These are phyloP conservation scores for Pisolithus albus DNA, from an alignment of 768 basidiomycete genomes.

Conservation along the genomic window DNA sequence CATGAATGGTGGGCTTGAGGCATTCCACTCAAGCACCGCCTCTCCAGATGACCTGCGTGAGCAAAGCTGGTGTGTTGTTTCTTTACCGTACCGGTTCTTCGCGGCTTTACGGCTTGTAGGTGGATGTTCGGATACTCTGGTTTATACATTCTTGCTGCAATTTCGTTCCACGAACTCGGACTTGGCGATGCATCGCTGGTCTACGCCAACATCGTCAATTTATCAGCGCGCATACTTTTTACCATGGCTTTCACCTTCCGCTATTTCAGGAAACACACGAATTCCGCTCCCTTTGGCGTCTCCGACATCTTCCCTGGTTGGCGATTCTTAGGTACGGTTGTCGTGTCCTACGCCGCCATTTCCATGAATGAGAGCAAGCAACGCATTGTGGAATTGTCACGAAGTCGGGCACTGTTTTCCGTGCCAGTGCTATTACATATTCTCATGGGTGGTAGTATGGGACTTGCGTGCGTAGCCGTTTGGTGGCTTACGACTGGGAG, in stretches of 20 bases:
- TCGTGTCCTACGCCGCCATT: constrained; percentile 19
- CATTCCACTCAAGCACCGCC: constrained; percentile 80
- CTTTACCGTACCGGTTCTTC: background rate
- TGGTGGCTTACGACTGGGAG: constrained; percentile 28
- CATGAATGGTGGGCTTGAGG: constrained; percentile 87
- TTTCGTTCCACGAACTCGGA: constrained; percentile 38
- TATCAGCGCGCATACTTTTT: constrained; percentile 57
- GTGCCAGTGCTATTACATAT: constrained; percentile 18
- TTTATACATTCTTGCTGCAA: constrained; percentile 53
- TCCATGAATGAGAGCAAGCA: constrained; percentile 13
- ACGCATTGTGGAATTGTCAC: constrained; percentile 8
- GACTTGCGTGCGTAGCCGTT: constrained; percentile 18
- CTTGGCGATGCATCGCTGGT: constrained; percentile 66
- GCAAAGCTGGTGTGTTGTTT: constrained; percentile 52
- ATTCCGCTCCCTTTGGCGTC: constrained; percentile 10
- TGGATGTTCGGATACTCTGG: constrained; percentile 79
- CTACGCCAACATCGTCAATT: constrained; percentile 68
- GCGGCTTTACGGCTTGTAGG: constrained; percentile 21
- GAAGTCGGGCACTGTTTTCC: constrained; percentile 15
- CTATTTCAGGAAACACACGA: constrained; percentile 37
- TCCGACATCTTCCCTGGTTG: constrained; percentile 17
- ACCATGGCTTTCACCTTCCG: constrained; percentile 41
- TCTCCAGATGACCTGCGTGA: constrained; percentile 53
- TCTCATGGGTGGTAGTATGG: constrained; percentile 19
- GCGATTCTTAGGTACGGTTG: constrained; percentile 19